These are phyloP conservation scores for Russula emetica DNA, from an alignment of 768 basidiomycete genomes.

Conservation along the genomic window DNA sequence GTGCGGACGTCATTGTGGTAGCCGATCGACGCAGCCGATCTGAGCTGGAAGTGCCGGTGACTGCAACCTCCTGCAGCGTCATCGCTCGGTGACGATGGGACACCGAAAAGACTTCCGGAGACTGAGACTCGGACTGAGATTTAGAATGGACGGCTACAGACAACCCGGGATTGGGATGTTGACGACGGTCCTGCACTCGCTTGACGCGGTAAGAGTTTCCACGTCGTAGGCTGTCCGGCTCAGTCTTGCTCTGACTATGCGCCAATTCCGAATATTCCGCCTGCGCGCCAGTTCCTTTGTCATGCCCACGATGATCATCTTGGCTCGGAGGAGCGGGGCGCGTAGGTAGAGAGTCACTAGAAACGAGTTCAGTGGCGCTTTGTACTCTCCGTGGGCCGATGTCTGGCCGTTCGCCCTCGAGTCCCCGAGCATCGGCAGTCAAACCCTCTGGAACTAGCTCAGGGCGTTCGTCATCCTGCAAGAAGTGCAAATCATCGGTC, in stretches of 20 bases:
- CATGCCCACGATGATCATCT: neutral
- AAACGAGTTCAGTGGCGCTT: slow-evolving; percentile 18
- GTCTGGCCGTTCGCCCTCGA: slow-evolving; percentile 2
- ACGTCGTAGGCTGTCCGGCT: neutral
- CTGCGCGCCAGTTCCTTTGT: neutral
- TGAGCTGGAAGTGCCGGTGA: neutral
- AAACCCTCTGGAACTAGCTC: slow-evolving; percentile 4
- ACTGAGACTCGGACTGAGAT: neutral
- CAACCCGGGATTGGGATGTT: neutral
- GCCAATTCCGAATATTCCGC: neutral
- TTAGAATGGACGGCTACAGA: neutral
- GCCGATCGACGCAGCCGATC: neutral
- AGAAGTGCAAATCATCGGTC: neutral
- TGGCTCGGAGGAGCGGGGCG: neutral
- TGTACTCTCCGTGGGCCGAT: slow-evolving; percentile 19
- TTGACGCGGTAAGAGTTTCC: neutral
- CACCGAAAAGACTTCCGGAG: neutral
- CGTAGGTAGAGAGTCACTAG: neutral
- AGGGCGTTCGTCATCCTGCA: neutral
- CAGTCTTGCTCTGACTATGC: neutral
- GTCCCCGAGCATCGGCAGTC: neutral
- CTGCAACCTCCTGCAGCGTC: neutral
- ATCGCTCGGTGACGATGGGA: slow-evolving; percentile 6
- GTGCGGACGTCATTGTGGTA: neutral
- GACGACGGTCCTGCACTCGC: neutral